Percentiles rank a stretch among this genome's conserved stretches.
phyloP scores from a whole-genome alignment of 768 basidiomycete species.

The Leucocoprinus birnbaumii region DNA sequence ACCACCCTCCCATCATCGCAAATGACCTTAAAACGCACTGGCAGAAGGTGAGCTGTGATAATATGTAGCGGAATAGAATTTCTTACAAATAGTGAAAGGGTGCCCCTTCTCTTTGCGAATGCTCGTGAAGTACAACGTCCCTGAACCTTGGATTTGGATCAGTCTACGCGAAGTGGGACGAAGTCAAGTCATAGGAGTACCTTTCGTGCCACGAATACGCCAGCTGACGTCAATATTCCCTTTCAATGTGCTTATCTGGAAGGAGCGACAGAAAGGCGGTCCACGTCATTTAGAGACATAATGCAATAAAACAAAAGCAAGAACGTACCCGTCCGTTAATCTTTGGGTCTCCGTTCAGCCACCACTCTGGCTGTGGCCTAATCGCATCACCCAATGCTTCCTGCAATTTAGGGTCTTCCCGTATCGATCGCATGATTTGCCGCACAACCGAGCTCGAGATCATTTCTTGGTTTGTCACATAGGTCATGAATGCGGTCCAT shows the following conservation, averaged over 20 bases:
- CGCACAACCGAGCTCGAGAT: slow-evolving; percentile 73
- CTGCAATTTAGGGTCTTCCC: slow-evolving; percentile 45
- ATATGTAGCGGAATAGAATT: not conserved
- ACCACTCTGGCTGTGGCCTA: slow-evolving; percentile 65
- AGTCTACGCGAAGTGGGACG: no score
- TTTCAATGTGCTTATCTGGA: slow-evolving; percentile 72
- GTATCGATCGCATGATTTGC: slow-evolving; percentile 59
- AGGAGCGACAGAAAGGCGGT: not conserved
- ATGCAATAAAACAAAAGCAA: slow-evolving; percentile 1
- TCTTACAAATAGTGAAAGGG: slow-evolving; percentile 66
- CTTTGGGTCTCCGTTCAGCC: slow-evolving; percentile 73
- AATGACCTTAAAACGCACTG: slow-evolving; percentile 69
- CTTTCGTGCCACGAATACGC: slow-evolving; percentile 68
- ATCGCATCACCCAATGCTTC: slow-evolving; percentile 64
- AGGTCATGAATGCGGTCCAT: slow-evolving; percentile 69
- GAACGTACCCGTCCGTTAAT: slow-evolving; percentile 62
- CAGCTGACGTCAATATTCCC: slow-evolving; percentile 80
- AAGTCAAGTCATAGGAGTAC: no score
- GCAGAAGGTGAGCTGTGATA: not conserved
- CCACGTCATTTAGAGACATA: no score
- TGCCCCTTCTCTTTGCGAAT: slow-evolving; percentile 73
- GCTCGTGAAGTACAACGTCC: slow-evolving; percentile 82
- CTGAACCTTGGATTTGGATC: no score
- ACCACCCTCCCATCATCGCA: slow-evolving; percentile 56
- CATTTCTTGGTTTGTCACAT: slow-evolving; percentile 75